Base-by-base conservation (phyloP, 2,329 filamentous ascomycete species). In the Pseudogymnoascus sp. region DNA sequence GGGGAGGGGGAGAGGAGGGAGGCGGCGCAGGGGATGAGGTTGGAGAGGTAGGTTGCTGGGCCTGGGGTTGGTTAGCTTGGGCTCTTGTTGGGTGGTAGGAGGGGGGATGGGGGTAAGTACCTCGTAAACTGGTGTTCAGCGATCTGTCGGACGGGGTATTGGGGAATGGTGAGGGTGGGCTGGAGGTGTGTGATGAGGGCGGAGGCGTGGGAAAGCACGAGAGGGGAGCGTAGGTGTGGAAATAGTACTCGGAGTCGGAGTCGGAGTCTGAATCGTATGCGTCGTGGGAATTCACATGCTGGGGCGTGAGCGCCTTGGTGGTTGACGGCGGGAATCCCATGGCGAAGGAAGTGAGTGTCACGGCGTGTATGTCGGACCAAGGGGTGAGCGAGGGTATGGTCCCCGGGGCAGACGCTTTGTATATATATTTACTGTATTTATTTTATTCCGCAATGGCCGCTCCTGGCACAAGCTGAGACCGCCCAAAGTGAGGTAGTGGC, bases 121-220 rank as follows among this genome's bases (percentile, higher is more conserved):
- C 25, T 45, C 33, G 25, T n/a, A 60, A 60, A 67, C 64, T 64
- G 64, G 41, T 71, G 62, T 42, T 66, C 62, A 8, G 72, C 66
- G 62, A 72, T 67, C 38, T 69, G 55, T 68, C 65, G 25, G 65
- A 64, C 60, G 65, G 62, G 28, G 39, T 49, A 39, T 67, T 62
- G 23, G 67, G 64, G 4, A 65, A 65, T 35, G 64, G 65, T 11
- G 65, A 63, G 1, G 63, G 62, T 36, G 63, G 64, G 62, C 62
- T 67, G 41, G 41, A 45, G 33, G 66, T 66, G 52, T 66, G 65
- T 11, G 64, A 68, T 49, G 83, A 86, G 9, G 80, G 80, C 49
- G 86, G 86, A 65, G 86, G 86, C 60, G 86, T 89, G 22, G 86
- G 86, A 22, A 89, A 79, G 72, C 85, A 87, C 30, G 85, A 88